Evolutionary conservation across 2,329 filamentous ascomycete genomes (phyloP), one percentile per base, ranked within the genome.

Genomic region (Fusarium sp.): DNA sequence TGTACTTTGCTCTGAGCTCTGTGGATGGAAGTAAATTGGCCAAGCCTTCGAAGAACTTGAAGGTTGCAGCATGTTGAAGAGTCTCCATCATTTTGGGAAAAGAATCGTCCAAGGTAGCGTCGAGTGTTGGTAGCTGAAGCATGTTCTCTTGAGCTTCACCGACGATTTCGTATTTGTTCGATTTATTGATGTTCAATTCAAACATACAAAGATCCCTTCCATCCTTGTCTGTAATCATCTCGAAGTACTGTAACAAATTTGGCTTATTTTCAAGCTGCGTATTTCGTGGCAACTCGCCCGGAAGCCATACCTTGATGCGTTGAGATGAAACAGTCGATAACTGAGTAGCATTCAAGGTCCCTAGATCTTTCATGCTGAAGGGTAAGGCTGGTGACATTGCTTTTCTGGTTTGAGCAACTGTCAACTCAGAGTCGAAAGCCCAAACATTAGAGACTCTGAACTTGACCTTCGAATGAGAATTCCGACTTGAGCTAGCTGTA

Each of bases 401-500:
- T 35, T 17, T 33, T 20, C 7, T 20, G 4, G 10, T n/a, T 6
- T 20, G 17, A 0, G 18, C 0, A 4, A 11, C 7, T 20, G 13
- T 15, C 0, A 52, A 26, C 31, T 36, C 49, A 0, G 49, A 26
- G 0, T 36, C 49, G 5, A 52, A 52, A 11, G 49, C 18, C 49
- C 49, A 36, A 26, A 26, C 31, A 11, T 52, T 22, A 0, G 13
- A 20, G 12, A 52, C 49, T 20, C 0, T 15, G 31, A 26, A 52
- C 24, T 14, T 52, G 17, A 8, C 8, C 4, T 4, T 20, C 2
- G n/a, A 15, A 6, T 9, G 22, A 15, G 8, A 7, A 12, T 0
- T 7, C 4, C 2, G 17, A 1, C 12, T 4, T 2, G n/a, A 15
- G 2, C 0, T 5, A 20, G n/a, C 3, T 4, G 13, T 12, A 8